Evolutionary conservation across 2,329 filamentous ascomycete species (phyloP).

Genomic region (Penicillium sp.): DNA sequence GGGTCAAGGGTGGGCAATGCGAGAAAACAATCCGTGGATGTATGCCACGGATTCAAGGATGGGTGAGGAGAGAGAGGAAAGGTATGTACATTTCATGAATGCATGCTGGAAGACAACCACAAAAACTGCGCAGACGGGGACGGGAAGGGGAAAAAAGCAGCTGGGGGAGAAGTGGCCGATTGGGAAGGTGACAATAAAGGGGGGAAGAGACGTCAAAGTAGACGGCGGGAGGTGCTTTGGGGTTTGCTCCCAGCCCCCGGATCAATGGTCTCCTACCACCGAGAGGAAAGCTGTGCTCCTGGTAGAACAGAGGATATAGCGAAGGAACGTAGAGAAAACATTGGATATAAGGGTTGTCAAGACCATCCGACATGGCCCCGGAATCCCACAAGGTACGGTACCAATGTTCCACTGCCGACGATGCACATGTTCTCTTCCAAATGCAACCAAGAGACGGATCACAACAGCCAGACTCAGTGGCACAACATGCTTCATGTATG

Average conservation of each 20-base stretch:
- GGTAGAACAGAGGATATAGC: not conserved
- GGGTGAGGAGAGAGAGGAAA: slow-evolving; percentile 11
- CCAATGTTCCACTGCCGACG: not conserved
- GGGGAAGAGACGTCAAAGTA: not conserved
- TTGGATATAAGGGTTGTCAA: not conserved
- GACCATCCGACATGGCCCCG: not conserved
- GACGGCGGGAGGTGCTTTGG: not conserved
- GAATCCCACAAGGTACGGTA: not conserved
- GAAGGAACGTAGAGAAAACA: not conserved
- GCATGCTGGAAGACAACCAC: slow-evolving; percentile 20
- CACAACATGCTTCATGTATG: slow-evolving; percentile 33
- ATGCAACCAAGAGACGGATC: slow-evolving; percentile 9
- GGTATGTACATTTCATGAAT: slow-evolving; percentile 30
- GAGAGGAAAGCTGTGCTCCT: not conserved
- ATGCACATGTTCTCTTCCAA: slow-evolving; percentile 9
- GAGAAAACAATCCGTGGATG: slow-evolving; percentile 8
- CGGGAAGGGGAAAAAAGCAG: slow-evolving; percentile 7
- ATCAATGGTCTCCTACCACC: slow-evolving; percentile 1
- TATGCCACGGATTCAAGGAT: slow-evolving; percentile 11
- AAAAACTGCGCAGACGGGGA: slow-evolving; percentile 12
- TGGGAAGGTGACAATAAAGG: slow-evolving; percentile 3
- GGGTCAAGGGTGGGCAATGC: slow-evolving; percentile 16
- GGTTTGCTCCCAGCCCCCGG: not conserved
- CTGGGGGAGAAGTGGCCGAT: slow-evolving; percentile 5
- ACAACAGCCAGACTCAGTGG: slow-evolving; percentile 23